Evolutionary conservation across 1,284 basidiomycete genomes (phyloP).

Genomic region (Rhodotorula sp.): DNA sequence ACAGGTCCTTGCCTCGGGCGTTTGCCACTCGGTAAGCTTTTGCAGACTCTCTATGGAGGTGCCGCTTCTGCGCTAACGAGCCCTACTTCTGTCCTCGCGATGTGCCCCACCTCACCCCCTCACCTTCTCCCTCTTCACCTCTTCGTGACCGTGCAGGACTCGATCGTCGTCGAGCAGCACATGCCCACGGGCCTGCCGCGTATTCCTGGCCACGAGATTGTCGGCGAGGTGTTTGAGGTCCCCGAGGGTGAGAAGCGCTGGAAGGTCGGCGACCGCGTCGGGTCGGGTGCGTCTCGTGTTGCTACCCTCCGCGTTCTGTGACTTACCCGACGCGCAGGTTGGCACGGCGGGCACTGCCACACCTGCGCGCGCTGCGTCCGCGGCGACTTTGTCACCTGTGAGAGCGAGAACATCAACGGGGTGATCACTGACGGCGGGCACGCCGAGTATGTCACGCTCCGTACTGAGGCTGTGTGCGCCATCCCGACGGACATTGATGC

Average conservation of each 20-base stretch:
- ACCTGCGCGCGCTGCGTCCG: slow-evolving; percentile 46
- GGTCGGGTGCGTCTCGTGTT: slow-evolving; percentile 27
- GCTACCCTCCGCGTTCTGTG: background rate
- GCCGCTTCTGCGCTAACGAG: too few species aligned
- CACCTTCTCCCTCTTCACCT: background rate
- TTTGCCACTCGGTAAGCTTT: slow-evolving; percentile 19
- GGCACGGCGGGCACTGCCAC: slow-evolving; percentile 42
- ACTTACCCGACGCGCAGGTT: background rate
- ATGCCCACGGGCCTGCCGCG: slow-evolving; percentile 26
- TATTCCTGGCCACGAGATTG: slow-evolving; percentile 30
- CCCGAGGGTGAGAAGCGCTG: slow-evolving; percentile 42
- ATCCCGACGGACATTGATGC: slow-evolving; percentile 51
- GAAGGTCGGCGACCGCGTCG: slow-evolving; percentile 48
- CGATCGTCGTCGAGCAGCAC: slow-evolving; percentile 14
- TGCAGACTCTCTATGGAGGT: too few species aligned
- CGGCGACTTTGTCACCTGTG: slow-evolving; percentile 46
- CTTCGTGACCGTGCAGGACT: background rate
- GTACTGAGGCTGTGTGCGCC: slow-evolving; percentile 50
- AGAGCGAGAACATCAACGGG: slow-evolving; percentile 46
- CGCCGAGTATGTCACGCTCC: slow-evolving; percentile 51
- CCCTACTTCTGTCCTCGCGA: background rate
- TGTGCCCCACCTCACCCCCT: background rate
- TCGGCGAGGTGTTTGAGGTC: slow-evolving; percentile 28
- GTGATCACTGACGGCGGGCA: slow-evolving; percentile 51
- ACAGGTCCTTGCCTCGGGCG: slow-evolving; percentile 27